phyloP scores from a whole-genome alignment of 495 filamentous ascomycete species.

The Trypethelium eluteriae region DNA sequence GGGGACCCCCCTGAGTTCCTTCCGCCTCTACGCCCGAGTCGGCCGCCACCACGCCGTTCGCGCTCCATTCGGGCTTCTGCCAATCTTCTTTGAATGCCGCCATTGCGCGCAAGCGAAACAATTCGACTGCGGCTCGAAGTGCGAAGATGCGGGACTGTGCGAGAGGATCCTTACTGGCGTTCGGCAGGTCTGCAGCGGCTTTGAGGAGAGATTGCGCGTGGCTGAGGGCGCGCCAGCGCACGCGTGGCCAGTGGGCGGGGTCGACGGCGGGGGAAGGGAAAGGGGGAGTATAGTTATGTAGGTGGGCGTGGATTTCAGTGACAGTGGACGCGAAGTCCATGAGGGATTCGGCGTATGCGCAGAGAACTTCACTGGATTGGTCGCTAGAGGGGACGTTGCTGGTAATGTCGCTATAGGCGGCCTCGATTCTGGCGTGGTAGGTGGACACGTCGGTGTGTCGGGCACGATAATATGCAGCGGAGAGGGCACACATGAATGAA shows the following conservation, averaged over 20 bases:
- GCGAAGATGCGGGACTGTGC: conserved; percentile 8
- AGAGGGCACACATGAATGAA: conserved; percentile 21
- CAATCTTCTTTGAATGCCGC: background rate
- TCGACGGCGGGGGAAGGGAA: conserved; percentile 9
- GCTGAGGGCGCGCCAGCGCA: conserved; percentile 23
- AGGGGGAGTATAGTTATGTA: background rate
- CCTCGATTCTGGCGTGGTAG: conserved; percentile 17
- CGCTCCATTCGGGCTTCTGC: too few species aligned
- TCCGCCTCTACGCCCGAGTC: background rate
- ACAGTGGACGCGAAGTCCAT: conserved; percentile 16
- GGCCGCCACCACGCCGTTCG: too few species aligned
- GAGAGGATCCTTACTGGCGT: conserved; percentile 2
- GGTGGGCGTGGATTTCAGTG: background rate
- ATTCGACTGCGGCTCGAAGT: conserved; percentile 21
- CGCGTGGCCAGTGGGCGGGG: background rate
- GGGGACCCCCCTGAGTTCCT: conserved; percentile 13
- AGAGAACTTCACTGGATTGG: conserved; percentile 13
- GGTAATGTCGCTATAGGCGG: background rate
- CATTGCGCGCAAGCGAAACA: conserved; percentile 19
- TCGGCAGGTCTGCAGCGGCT: conserved; percentile 14
- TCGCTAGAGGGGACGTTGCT: conserved; percentile 14
- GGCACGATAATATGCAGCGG: conserved; percentile 24
- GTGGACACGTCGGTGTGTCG: conserved; percentile 17
- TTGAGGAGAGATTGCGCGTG: conserved; percentile 21
- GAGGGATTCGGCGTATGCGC: conserved; percentile 20